Evolutionary conservation across 306 rosid genomes (phyloP).

Genomic region (Cicer arietinum): DNA sequence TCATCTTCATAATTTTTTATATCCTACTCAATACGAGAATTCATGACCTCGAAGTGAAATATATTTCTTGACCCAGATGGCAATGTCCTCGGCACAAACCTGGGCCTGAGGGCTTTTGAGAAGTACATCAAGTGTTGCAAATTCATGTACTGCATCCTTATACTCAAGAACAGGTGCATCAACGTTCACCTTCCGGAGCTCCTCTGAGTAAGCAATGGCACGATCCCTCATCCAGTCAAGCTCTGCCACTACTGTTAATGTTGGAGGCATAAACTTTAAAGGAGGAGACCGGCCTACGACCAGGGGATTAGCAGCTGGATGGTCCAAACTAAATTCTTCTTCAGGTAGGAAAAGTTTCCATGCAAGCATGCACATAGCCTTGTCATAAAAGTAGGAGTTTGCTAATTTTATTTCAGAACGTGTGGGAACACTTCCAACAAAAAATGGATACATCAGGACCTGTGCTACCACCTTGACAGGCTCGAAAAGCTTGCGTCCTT

Average conservation of each 20-base stretch:
- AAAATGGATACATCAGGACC: conserved; percentile 88
- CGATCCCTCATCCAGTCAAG: conserved; percentile 98
- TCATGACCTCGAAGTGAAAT: conserved; percentile 95
- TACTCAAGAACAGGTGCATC: conserved; percentile 93
- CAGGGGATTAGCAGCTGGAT: conserved; percentile 92
- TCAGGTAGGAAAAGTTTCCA: conserved; percentile 93
- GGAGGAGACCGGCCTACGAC: conserved; percentile 76
- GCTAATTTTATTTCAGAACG: conserved; percentile 90
- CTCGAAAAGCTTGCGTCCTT: conserved; percentile 79
- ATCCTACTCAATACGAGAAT: conserved; percentile 78
- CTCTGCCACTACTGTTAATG: conserved; percentile 96
- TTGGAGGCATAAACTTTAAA: conserved; percentile 91
- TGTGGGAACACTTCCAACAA: conserved; percentile 83
- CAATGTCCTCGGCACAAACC: conserved; percentile 91
- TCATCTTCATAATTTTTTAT: conserved; percentile 34
- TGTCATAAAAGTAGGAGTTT: conserved; percentile 92
- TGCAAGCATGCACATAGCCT: conserved; percentile 88
- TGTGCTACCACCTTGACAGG: conserved; percentile 95
- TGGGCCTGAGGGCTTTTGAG: conserved; percentile 95
- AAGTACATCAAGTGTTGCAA: conserved; percentile 89
- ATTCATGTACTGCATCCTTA: conserved; percentile 94
- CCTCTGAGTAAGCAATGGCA: conserved; percentile 98
- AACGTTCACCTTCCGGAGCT: conserved; percentile 87
- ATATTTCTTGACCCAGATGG: conserved; percentile 92
- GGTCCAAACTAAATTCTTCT: conserved; percentile 85